Evolutionary conservation across 345 rosid species (phyloP), one percentile per base, ranked within the genome.

Genomic region (Ceriops zippeliana): DNA sequence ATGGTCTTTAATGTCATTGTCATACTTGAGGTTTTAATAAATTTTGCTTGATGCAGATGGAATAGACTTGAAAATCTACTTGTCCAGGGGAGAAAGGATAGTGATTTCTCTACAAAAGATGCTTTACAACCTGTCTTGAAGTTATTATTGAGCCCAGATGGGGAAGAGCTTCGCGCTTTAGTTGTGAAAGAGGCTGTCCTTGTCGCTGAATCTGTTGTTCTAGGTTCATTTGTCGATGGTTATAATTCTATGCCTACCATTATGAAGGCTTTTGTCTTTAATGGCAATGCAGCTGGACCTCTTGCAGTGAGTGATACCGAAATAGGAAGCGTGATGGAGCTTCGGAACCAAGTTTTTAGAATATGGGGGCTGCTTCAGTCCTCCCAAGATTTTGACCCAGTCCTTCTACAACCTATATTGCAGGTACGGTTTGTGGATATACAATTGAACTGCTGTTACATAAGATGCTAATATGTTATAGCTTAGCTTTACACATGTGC

Each of bases 31-130:
- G 42, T 38, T 20, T 27, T 52, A 16, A 42, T 7, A 58, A 71
- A 56, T 70, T 73, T 70, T 38, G 49, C 27, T 66, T 74, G 62
- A 26, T 78, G 73, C 81, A 88, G 93, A 77, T 95, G 99, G 99
- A 88, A 83, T 78, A 86, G 99, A 76, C 97, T 95, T 63, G 96
- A 91, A 84, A 90, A 95, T 81, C 86, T 95, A 70, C 87, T 95
- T 56, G 87, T 78, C 47, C 91, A 95, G 73, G 99, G 99, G 72
- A 89, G 89, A 32, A 88, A 89, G 80, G 99, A 95, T 76, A 83
- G 93, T 61, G 98, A 93, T 72, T 93, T 91, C 80, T 85, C 97
- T 5, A 84, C 93, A 32, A 91, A 88, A 72, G 97, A 89, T 52
- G 99, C 93, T 58, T 70, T 95, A 62, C 99, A 95, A 67, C 99